A percentile compares a stretch with the other conserved stretches of the same genome.
Evolutionary conservation across 2,329 filamentous ascomycete genomes (phyloP).

Genomic region (Coleophoma cylindrospora): DNA sequence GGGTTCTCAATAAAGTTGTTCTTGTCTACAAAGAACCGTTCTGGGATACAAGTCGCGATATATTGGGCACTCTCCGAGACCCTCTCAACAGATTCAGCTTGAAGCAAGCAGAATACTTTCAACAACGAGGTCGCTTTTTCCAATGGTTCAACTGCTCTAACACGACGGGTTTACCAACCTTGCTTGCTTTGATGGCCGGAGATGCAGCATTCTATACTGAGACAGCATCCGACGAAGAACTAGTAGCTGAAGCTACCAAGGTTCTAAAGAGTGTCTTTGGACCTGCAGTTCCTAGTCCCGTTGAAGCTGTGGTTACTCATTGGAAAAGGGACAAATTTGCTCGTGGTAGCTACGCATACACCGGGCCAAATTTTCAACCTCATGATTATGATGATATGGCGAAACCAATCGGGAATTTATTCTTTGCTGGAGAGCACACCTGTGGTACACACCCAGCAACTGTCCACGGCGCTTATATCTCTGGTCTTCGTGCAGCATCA

Average conservation of each 20-base stretch:
- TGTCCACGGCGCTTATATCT: slow-evolving; percentile 93
- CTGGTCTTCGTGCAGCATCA: slow-evolving; percentile 81
- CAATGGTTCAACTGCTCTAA: slow-evolving; percentile 96
- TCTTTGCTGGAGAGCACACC: slow-evolving; percentile 95
- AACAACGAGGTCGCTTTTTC: slow-evolving; percentile 85
- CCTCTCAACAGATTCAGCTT: slow-evolving; percentile 66
- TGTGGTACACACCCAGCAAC: slow-evolving; percentile 94
- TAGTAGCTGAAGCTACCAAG: slow-evolving; percentile 75
- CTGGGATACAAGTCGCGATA: slow-evolving; percentile 86
- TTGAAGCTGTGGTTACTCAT: slow-evolving; percentile 83
- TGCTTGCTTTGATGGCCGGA: slow-evolving; percentile 92
- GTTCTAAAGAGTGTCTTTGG: slow-evolving; percentile 76
- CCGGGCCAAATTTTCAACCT: slow-evolving; percentile 73
- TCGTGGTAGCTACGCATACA: slow-evolving; percentile 92
- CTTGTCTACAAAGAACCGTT: slow-evolving; percentile 85
- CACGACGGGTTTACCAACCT: slow-evolving; percentile 79
- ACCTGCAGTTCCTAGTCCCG: slow-evolving; percentile 64
- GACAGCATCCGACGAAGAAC: slow-evolving; percentile 64
- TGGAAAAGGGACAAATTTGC: slow-evolving; percentile 91
- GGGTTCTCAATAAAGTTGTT: slow-evolving; percentile 91
- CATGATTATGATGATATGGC: slow-evolving; percentile 95
- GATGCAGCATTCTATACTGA: slow-evolving; percentile 90
- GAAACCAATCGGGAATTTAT: slow-evolving; percentile 74
- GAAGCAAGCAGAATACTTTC: slow-evolving; percentile 72
- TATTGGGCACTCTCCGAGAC: slow-evolving; percentile 85